Conservation (phyloP, 306 rosid species). For the Hippophae rhamnoides region DNA sequence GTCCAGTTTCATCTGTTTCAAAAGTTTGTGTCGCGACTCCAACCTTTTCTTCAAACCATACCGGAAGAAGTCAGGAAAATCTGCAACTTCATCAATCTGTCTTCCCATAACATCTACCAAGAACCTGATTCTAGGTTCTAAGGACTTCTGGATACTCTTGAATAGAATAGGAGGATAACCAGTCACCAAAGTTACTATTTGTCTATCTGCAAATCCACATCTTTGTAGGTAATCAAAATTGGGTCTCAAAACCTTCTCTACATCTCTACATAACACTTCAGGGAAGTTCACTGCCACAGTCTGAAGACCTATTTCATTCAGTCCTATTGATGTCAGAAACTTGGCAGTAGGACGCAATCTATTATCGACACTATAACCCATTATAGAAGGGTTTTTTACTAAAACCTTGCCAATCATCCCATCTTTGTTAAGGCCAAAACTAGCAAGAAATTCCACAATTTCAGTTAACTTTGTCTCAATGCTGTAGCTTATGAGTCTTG, state of each 20-base stretch:
- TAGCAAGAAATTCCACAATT: conserved; percentile 57
- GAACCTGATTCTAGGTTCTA: conserved; percentile 68
- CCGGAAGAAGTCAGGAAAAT: conserved; percentile 72
- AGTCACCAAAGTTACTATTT: conserved; percentile 58
- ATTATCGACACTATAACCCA: conserved; percentile 81
- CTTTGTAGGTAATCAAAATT: conserved; percentile 48
- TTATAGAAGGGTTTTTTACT: conserved; percentile 61
- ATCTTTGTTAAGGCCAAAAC: conserved; percentile 63
- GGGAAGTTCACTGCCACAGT: conserved; percentile 56
- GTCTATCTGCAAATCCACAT: conserved; percentile 56
- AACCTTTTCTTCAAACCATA: conserved; percentile 73
- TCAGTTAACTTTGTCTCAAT: conserved; percentile 63
- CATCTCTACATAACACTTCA: conserved; percentile 73
- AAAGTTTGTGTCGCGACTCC: conserved; percentile 53
- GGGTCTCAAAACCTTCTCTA: conserved; percentile 52
- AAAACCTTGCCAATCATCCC: conserved; percentile 72
- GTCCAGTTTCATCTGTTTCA: conserved; percentile 35
- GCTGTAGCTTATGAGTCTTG: conserved; percentile 89
- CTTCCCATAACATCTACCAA: conserved; percentile 77
- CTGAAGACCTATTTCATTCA: conserved; percentile 55
- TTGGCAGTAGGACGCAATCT: conserved; percentile 60
- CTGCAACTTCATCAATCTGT: conserved; percentile 51
- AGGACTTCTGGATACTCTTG: conserved; percentile 69
- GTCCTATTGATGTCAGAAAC: conserved; percentile 58
- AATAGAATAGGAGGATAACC: conserved; percentile 80